Conservation (phyloP, 257 asterid genomes). For the Lantana camara region DNA sequence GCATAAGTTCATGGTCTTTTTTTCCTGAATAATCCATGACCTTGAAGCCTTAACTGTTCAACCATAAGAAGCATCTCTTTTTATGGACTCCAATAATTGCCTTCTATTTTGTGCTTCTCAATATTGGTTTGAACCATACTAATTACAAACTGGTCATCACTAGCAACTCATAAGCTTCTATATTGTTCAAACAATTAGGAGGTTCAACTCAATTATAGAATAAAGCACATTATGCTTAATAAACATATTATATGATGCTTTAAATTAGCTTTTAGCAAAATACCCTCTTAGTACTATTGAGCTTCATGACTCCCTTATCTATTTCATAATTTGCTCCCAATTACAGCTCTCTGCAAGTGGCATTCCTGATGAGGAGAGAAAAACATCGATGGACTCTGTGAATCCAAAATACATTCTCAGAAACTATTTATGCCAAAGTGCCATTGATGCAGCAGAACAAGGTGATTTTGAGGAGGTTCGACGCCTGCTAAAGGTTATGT, state of each 20-base stretch:
- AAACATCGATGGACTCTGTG: slow-evolving; percentile 75
- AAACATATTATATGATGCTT: not conserved
- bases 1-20: slow-evolving; percentile 3
- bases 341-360: slow-evolving; percentile 66
- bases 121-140: too few species aligned
- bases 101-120: too few species aligned
- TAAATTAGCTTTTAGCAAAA: not conserved
- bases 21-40: not conserved
- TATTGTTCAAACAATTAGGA: too few species aligned
- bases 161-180: too few species aligned
- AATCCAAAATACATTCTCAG: slow-evolving; percentile 90
- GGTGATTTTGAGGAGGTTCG: slow-evolving; percentile 89
- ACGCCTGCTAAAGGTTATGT: slow-evolving; percentile 68
- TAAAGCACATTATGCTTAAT: not conserved
- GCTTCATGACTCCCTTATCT: slow-evolving; percentile 8
- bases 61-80: too few species aligned
- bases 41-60: slow-evolving; percentile 8
- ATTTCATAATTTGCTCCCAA: not conserved
- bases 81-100: too few species aligned
- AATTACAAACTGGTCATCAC: too few species aligned
- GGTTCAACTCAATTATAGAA: too few species aligned
- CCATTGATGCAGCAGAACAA: slow-evolving; percentile 90
- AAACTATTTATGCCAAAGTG: slow-evolving; percentile 92
- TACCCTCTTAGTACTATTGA: too few species aligned
- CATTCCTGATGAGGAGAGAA: slow-evolving; percentile 67